phyloP scores from a whole-genome alignment of 257 asterid species.

The Solanum chilense region DNA sequence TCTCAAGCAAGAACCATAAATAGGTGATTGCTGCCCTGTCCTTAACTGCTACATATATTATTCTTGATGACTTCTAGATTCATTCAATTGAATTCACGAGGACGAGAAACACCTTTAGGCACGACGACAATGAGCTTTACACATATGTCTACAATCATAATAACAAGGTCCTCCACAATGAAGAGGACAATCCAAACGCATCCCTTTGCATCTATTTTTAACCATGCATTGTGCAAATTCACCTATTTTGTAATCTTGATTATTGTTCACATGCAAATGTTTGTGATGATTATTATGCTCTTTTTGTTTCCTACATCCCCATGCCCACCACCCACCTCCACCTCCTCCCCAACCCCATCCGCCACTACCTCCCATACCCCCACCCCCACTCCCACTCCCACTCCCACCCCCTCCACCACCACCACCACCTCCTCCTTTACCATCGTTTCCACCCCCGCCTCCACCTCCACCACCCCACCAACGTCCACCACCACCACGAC shows the following conservation, averaged over 20 bases:
- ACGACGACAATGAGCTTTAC: slow-evolving; percentile 42
- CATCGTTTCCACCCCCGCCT: slow-evolving; percentile 2
- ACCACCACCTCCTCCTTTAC: slow-evolving; percentile 3
- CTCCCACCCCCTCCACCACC: slow-evolving; percentile 3
- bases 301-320: slow-evolving; percentile 26
- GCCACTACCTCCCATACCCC: slow-evolving; percentile 21
- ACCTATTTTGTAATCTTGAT: slow-evolving; percentile 21
- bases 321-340: slow-evolving; percentile 35
- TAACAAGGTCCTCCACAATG: slow-evolving; percentile 47
- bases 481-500: not conserved
- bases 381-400: not conserved
- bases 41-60: not conserved
- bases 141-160: slow-evolving; percentile 40
- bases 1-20: not conserved
- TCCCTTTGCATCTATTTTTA: slow-evolving; percentile 30
- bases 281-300: not conserved
- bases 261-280: not conserved
- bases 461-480: slow-evolving; percentile 6
- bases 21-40: not conserved
- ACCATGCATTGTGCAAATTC: slow-evolving; percentile 41
- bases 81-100: not conserved
- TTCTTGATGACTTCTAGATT: not conserved
- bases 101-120: not conserved
- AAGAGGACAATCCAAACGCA: slow-evolving; percentile 42
- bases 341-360: slow-evolving; percentile 53